Evolutionary conservation across 1,139 yeast species (phyloP).

Genomic region (Zygosaccharomyces sapae): DNA sequence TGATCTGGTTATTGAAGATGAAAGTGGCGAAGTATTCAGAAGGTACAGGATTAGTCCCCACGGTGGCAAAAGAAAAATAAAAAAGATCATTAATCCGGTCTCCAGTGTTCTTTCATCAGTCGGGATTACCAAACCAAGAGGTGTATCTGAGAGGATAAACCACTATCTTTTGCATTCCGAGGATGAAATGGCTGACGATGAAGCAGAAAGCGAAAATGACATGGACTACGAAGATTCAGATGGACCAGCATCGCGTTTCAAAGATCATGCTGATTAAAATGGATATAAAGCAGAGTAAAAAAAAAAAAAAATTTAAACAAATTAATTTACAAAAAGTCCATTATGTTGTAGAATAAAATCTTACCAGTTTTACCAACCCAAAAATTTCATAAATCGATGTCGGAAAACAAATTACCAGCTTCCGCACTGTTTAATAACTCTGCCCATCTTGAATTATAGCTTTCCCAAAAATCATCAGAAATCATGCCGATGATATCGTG

Average conservation of each 20-base stretch:
- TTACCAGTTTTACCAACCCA: too few species aligned
- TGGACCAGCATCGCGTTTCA: constrained; percentile 1
- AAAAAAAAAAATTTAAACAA: background rate
- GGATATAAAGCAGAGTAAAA: background rate
- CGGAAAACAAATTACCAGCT: constrained; percentile 5
- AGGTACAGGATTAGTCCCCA: constrained; percentile 70
- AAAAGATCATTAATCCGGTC: constrained; percentile 18
- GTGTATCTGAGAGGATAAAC: constrained; percentile 25
- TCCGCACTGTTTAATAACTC: constrained; percentile 16
- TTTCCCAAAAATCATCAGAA: constrained; percentile 26
- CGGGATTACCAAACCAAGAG: constrained; percentile 37
- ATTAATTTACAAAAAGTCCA: background rate
- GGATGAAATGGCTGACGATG: constrained; percentile 17
- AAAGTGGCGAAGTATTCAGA: constrained; percentile 85
- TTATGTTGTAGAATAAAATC: background rate
- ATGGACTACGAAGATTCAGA: constrained; percentile 3
- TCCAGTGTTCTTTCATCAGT: constrained; percentile 47
- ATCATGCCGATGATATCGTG: constrained; percentile 15
- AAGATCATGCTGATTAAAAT: background rate
- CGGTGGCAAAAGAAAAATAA: constrained; percentile 13
- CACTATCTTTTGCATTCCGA: constrained; percentile 24
- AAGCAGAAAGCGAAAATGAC: constrained; percentile 21
- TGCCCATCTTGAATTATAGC: constrained; percentile 23
- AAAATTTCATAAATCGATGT: constrained; percentile 2
- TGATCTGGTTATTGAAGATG: constrained; percentile 77